A percentile compares a stretch with the other conserved stretches of the same genome.
These are phyloP conservation scores for Diplocarpon rosae DNA, from an alignment of 2,329 filamentous ascomycete genomes.

Conservation along the genomic window DNA sequence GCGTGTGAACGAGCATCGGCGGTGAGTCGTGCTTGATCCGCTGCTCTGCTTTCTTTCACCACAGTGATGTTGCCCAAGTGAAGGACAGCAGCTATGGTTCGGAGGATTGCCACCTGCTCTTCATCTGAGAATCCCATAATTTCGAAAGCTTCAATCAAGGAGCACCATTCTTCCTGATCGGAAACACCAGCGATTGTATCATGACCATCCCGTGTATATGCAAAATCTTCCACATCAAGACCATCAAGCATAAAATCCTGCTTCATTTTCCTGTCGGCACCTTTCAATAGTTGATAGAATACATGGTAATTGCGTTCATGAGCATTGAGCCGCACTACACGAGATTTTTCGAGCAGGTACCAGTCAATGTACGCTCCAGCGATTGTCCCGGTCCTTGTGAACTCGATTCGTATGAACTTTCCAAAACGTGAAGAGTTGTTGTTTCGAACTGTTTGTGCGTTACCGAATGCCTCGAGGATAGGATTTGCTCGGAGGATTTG, in stretches of 20 bases:
- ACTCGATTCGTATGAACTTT: conserved; percentile 97
- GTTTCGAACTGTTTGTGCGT: conserved; percentile 94
- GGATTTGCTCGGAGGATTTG: conserved; percentile 95
- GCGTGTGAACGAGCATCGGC: conserved; percentile 66
- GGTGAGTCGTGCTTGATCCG: conserved; percentile 78
- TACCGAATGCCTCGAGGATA: conserved; percentile 95
- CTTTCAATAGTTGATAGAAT: conserved; percentile 90
- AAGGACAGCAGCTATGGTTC: conserved; percentile 80
- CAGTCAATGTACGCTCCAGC: conserved; percentile 95
- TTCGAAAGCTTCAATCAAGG: conserved; percentile 80
- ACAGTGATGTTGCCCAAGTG: conserved; percentile 89
- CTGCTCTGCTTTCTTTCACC: conserved; percentile 78
- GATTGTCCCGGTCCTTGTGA: conserved; percentile 78
- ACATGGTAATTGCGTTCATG: conserved; percentile 95
- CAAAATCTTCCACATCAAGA: conserved; percentile 73
- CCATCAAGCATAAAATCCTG: conserved; percentile 66
- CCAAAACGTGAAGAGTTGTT: conserved; percentile 98
- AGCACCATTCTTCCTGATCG: conserved; percentile 81
- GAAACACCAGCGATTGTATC: conserved; percentile 86
- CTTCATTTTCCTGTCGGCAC: conserved; percentile 63
- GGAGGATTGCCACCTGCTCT: conserved; percentile 73
- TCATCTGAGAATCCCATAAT: conserved; percentile 87
- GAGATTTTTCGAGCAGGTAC: conserved; percentile 97
- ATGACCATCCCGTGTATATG: conserved; percentile 85
- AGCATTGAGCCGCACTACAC: conserved; percentile 77